phyloP scores from a whole-genome alignment of 495 filamentous ascomycete genomes.

The Cercophora scortea region DNA sequence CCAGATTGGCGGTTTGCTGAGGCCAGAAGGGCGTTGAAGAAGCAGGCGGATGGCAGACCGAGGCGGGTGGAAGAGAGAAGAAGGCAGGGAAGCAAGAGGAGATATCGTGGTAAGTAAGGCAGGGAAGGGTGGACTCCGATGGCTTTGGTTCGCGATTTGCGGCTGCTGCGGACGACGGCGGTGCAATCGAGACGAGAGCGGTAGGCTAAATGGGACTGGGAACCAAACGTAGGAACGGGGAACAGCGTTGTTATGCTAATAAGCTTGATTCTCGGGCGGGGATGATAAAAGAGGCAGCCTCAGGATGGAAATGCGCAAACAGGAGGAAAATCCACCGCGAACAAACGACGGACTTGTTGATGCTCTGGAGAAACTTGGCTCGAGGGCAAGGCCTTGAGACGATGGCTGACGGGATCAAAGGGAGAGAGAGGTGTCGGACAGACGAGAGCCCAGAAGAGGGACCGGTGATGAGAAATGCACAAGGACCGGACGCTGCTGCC shows the following conservation, averaged over 20 bases:
- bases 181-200: background rate
- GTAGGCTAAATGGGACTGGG: background rate
- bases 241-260: no score
- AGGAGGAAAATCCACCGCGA: background rate
- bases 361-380: background rate
- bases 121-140: background rate
- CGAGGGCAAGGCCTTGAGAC: background rate
- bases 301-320: conserved; percentile 7
- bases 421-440: conserved; percentile 1
- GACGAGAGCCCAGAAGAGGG: conserved; percentile 6
- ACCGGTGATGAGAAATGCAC: conserved; percentile 28
- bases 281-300: conserved; percentile 9
- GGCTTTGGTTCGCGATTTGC: background rate
- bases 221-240: no score
- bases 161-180: background rate
- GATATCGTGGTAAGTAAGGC: background rate
- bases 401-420: conserved; percentile 6
- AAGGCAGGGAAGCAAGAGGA: background rate
- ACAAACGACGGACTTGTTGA: no score
- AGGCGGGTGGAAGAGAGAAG: conserved; percentile 1
- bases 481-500: conserved; percentile 23
- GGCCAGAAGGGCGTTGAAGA: background rate
- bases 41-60: background rate
- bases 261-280: no score
- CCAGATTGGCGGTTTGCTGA: background rate